Percentiles rank a stretch among this genome's conserved stretches.
Conservation (phyloP, 257 asterid species). For the Penstemon eatonii region DNA sequence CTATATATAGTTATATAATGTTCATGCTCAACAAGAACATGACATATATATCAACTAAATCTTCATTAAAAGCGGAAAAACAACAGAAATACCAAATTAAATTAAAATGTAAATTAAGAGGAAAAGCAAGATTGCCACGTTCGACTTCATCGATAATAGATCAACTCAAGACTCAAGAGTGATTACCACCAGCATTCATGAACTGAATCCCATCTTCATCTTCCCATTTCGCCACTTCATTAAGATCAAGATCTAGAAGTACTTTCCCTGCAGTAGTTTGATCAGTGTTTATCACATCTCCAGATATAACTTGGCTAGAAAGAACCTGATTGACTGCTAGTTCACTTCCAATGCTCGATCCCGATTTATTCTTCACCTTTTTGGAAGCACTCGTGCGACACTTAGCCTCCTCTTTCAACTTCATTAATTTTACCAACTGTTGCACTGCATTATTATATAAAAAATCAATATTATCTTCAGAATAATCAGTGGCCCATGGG, state of each 20-base stretch:
- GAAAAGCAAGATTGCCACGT: too few species aligned
- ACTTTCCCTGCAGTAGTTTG: not conserved
- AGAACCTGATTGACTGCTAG: not conserved
- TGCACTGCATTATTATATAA: not conserved
- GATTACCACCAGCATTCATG: too few species aligned
- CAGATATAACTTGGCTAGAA: too few species aligned
- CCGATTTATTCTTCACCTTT: not conserved
- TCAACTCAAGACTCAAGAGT: too few species aligned
- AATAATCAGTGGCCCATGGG: not conserved
- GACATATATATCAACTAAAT: too few species aligned
- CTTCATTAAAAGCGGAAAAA: too few species aligned
- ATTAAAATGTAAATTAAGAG: too few species aligned
- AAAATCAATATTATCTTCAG: not conserved
- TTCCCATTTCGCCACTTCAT: not conserved
- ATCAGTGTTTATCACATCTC: not conserved
- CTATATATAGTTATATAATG: too few species aligned
- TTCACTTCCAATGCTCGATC: not conserved
- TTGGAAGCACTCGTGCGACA: not conserved
- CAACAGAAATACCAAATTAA: too few species aligned
- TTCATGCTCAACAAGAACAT: too few species aligned
- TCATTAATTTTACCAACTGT: too few species aligned
- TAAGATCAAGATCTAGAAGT: not conserved
- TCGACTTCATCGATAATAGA: too few species aligned
- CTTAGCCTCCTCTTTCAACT: not conserved
- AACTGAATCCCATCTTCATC: not conserved